Evolutionary conservation across 768 basidiomycete species (phyloP).

Genomic region (Leccinum obscurum): DNA sequence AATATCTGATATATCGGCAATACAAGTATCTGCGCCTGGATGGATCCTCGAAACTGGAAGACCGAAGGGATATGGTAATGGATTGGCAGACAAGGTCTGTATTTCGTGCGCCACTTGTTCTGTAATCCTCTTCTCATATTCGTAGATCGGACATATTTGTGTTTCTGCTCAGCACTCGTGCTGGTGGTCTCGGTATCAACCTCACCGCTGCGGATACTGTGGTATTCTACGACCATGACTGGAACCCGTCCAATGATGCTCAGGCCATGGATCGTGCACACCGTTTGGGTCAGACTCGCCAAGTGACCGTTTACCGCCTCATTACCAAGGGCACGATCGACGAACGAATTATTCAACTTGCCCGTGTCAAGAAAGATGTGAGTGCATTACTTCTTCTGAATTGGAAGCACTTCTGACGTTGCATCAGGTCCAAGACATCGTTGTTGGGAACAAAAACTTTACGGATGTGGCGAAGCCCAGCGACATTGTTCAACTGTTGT

Average conservation of each 20-base stretch:
- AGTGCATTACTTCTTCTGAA: conserved; percentile 20
- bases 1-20: conserved; percentile 95
- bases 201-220: conserved; percentile 65
- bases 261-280: conserved; percentile 99
- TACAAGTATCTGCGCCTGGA: conserved; percentile 94
- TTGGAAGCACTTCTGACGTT: background rate
- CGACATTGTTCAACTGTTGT: conserved; percentile 92
- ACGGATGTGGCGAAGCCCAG: conserved; percentile 92
- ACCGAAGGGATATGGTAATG: conserved; percentile 98
- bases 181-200: conserved; percentile 97
- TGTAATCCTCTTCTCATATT: background rate
- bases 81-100: conserved; percentile 96
- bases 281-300: conserved; percentile 93
- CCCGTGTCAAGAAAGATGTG: conserved; percentile 96
- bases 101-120: background rate
- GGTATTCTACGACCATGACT: conserved; percentile 26
- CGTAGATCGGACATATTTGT: conserved; percentile 82
- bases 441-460: conserved; percentile 95
- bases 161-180: conserved; percentile 91
- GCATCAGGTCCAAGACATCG: conserved; percentile 93
- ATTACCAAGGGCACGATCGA: conserved; percentile 95
- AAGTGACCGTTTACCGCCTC: conserved; percentile 94
- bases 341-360: conserved; percentile 95
- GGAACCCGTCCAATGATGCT: conserved; percentile 93
- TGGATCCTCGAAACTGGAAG: conserved; percentile 92